Evolutionary conservation across 2,329 filamentous ascomycete genomes (phyloP).

Genomic region (Parastagonospora avenae): DNA sequence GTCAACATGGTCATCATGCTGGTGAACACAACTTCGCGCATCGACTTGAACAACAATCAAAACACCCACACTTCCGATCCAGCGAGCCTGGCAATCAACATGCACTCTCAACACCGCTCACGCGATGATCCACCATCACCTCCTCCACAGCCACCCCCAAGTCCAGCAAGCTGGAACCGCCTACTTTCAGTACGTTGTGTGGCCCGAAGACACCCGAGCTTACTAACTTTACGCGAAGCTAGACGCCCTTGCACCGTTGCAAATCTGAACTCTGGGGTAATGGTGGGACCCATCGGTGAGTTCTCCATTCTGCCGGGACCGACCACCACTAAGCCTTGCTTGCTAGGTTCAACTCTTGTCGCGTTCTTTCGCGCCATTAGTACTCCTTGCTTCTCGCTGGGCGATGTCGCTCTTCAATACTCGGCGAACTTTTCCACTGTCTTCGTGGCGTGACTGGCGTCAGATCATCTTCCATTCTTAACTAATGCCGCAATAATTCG

Average conservation of each 20-base stretch:
- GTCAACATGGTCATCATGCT: no score
- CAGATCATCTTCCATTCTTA: no score
- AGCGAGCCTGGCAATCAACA: neutral
- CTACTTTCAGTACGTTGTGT: constrained; percentile 19
- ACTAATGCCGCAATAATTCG: no score
- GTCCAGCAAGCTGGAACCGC: constrained; percentile 40
- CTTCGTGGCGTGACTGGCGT: no score
- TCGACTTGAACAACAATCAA: no score
- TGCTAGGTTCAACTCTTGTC: neutral
- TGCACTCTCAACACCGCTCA: constrained; percentile 25
- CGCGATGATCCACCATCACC: constrained; percentile 48
- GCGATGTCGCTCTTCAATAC: no score
- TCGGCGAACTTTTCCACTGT: no score
- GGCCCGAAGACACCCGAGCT: constrained; percentile 2
- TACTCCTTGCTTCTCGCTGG: no score
- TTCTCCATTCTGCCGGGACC: neutral
- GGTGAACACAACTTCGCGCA: no score
- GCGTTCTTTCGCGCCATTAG: no score
- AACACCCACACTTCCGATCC: no score
- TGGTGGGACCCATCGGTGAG: neutral
- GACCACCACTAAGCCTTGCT: neutral
- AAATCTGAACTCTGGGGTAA: constrained; percentile 16
- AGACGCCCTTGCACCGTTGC: constrained; percentile 23
- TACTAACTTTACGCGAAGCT: constrained; percentile 25
- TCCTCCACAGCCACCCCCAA: constrained; percentile 48